Evolutionary conservation across 2,329 filamentous ascomycete genomes (phyloP).

Genomic region (Pyrenochaeta sp.): DNA sequence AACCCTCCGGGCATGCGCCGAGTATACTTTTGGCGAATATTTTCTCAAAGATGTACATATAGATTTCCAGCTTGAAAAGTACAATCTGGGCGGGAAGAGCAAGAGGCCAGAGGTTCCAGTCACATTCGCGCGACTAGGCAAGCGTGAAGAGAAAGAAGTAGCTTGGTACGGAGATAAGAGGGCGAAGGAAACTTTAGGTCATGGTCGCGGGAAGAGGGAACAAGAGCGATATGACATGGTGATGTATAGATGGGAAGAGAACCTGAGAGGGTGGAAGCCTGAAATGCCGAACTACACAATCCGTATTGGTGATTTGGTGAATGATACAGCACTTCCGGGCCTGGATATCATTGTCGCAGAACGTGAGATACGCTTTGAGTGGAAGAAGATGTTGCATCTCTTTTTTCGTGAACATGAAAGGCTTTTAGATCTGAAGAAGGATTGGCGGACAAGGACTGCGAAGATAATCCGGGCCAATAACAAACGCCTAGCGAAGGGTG

Average conservation of each 20-base stretch:
- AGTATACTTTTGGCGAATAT: slow-evolving; percentile 38
- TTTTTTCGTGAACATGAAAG: slow-evolving; percentile 44
- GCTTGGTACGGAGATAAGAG: slow-evolving; percentile 30
- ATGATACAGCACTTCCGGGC: slow-evolving; percentile 40
- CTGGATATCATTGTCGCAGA: slow-evolving; percentile 27
- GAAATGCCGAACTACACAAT: slow-evolving; percentile 46
- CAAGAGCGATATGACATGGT: slow-evolving; percentile 17
- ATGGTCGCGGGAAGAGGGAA: slow-evolving; percentile 4
- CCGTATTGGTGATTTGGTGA: slow-evolving; percentile 37
- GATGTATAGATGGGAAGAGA: slow-evolving; percentile 39
- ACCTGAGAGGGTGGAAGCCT: slow-evolving; percentile 27
- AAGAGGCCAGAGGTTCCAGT: slow-evolving; percentile 36
- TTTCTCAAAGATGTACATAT: slow-evolving; percentile 32
- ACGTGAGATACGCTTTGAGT: slow-evolving; percentile 35
- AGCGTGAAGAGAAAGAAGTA: slow-evolving; percentile 13
- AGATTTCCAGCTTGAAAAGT: slow-evolving; percentile 41
- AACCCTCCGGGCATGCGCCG: slow-evolving; percentile 36
- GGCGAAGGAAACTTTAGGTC: slow-evolving; percentile 4
- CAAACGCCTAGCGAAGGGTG: slow-evolving; percentile 17
- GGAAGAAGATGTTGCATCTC: slow-evolving; percentile 36
- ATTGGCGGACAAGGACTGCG: slow-evolving; percentile 14
- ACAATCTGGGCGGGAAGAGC: slow-evolving; percentile 43
- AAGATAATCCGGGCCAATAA: slow-evolving; percentile 19
- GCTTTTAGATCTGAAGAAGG: slow-evolving; percentile 12
- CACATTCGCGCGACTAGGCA: slow-evolving; percentile 26